A percentile compares a stretch with the other conserved stretches of the same genome.
These are phyloP conservation scores for Pelargonium citronellum DNA, from an alignment of 441 rosid species.

Conservation along the genomic window DNA sequence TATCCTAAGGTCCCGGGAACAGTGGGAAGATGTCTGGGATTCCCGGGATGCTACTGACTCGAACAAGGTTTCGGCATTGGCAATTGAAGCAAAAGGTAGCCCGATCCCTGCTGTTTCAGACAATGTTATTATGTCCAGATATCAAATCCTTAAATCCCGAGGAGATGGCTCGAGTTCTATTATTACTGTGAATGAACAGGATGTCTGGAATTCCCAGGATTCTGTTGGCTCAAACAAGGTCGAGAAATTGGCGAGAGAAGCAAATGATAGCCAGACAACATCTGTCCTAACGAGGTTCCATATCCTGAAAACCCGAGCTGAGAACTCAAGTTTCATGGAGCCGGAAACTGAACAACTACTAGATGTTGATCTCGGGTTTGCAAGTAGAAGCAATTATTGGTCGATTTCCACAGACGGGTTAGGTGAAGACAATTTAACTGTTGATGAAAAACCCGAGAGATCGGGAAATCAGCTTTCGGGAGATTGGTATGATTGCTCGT, in stretches of 20 bases:
- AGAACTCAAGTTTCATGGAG: constrained; percentile 18
- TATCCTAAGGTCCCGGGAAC: too few relatives aligned
- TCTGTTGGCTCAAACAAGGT: constrained; percentile 6
- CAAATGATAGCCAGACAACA: constrained; percentile 21
- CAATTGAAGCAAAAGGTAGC: too few relatives aligned
- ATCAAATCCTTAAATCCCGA: constrained; percentile 37
- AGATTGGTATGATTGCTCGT: constrained; percentile 32
- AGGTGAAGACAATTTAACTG: constrained; percentile 4
- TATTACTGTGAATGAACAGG: constrained; percentile 21
- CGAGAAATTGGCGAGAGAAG: constrained; percentile 1
- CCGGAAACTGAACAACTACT: constrained; percentile 20
- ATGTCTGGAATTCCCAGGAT: constrained; percentile 26
- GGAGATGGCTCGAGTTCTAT: constrained; percentile 23
- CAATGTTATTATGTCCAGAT: constrained; percentile 7
- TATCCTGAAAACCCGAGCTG: constrained; percentile 33
- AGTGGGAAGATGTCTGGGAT: too few relatives aligned
- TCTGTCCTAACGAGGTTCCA: constrained; percentile 36
- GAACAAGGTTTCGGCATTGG: too few relatives aligned
- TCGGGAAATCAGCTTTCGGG: constrained; percentile 19
- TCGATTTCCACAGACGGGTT: constrained; percentile 10
- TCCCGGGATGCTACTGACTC: too few relatives aligned
- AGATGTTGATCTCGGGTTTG: constrained; percentile 23
- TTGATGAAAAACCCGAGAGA: background rate
- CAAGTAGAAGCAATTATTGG: constrained; percentile 20
- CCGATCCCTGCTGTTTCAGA: too few relatives aligned